phyloP scores from a whole-genome alignment of 2,329 filamentous ascomycete species.

The Alternaria solani region DNA sequence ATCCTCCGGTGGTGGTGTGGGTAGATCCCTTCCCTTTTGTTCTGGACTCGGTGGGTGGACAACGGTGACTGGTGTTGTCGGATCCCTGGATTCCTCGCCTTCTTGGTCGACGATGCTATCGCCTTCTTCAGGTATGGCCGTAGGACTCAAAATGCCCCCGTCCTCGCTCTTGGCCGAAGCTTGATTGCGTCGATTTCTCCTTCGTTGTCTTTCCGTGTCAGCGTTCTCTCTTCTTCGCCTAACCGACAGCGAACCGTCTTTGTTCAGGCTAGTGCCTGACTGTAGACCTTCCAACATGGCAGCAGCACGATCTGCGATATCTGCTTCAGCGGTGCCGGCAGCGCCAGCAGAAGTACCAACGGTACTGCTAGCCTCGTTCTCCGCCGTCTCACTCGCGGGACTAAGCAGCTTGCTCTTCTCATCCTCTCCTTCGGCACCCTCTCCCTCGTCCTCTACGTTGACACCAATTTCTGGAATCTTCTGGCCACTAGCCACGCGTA shows the following conservation, averaged over 20 bases:
- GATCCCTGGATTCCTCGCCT: conserved; percentile 16
- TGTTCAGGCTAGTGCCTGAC: conserved; percentile 62
- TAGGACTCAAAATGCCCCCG: conserved; percentile 45
- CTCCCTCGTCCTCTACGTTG: conserved; percentile 48
- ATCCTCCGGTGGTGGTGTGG: conserved; percentile 42
- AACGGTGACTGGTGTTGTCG: conserved; percentile 45
- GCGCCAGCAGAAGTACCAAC: conserved; percentile 49
- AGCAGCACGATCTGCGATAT: conserved; percentile 85
- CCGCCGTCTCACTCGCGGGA: conserved; percentile 53
- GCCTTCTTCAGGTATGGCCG: conserved; percentile 43
- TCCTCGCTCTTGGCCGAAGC: conserved; percentile 44
- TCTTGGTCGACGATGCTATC: conserved; percentile 20
- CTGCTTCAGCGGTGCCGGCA: conserved; percentile 51
- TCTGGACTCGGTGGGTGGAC: conserved; percentile 51
- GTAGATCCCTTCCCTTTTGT: conserved; percentile 36
- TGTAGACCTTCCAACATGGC: conserved; percentile 84
- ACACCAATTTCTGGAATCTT: conserved; percentile 79
- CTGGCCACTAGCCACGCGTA: conserved; percentile 87
- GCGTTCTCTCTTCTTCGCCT: conserved; percentile 76
- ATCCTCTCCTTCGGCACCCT: conserved; percentile 52
- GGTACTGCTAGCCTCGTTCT: conserved; percentile 32
- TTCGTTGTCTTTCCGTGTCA: conserved; percentile 77
- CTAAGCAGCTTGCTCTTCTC: conserved; percentile 56
- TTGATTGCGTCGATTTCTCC: conserved; percentile 64
- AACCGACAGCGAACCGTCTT: conserved; percentile 57